A percentile compares a stretch with the other conserved stretches of the same genome.
Conservation (phyloP, 768 basidiomycete species). For the Mycena filopes region DNA sequence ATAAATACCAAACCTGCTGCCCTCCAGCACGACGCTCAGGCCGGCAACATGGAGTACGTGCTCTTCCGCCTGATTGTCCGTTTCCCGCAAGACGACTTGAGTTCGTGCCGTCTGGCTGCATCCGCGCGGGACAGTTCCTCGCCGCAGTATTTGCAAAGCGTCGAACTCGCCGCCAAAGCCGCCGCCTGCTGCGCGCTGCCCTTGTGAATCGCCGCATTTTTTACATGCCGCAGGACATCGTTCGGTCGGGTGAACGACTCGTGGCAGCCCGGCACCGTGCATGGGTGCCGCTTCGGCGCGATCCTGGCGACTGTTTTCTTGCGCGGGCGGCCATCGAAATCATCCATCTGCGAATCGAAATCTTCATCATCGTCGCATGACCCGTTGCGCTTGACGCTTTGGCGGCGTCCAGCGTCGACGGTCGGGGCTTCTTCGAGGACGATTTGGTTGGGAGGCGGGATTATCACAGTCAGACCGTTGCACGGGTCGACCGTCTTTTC, state of each 20-base stretch:
- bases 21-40: neutral
- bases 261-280: conserved; percentile 38
- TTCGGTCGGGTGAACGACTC: conserved; percentile 39
- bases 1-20: no score
- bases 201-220: conserved; percentile 38
- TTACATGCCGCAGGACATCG: conserved; percentile 38
- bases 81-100: conserved; percentile 18
- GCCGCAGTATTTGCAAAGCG: conserved; percentile 29
- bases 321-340: conserved; percentile 10
- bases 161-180: conserved; percentile 27
- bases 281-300: conserved; percentile 23
- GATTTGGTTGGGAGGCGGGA: conserved; percentile 11
- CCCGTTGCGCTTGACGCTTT: conserved; percentile 1
- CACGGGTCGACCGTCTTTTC: neutral
- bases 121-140: conserved; percentile 21
- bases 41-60: conserved; percentile 21
- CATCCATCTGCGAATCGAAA: conserved; percentile 5
- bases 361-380: conserved; percentile 25
- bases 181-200: conserved; percentile 11
- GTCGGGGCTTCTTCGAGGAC: conserved; percentile 16
- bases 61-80: conserved; percentile 19
- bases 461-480: no score
- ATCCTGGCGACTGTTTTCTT: neutral
- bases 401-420: neutral
- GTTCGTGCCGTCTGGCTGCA: conserved; percentile 24